Percentiles rank a stretch among this genome's conserved stretches.
phyloP scores from a whole-genome alignment of 1,139 yeast species.

The Taiozyma sp. region DNA sequence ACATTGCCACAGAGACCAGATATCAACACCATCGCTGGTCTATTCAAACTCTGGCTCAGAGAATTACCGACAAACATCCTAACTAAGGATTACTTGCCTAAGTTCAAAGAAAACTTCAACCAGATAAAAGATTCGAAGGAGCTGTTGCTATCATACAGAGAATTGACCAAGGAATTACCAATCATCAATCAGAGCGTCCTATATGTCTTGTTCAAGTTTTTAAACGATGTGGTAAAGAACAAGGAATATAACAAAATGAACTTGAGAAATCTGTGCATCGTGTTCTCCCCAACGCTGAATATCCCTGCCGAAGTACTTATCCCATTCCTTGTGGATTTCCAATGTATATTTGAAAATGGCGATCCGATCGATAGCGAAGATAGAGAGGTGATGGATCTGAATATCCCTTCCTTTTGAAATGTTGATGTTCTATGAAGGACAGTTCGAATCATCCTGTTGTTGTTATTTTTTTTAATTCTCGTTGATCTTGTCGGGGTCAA shows the following conservation, averaged over 20 bases:
- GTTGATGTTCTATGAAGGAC: background rate
- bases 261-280: conserved; percentile 70
- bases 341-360: conserved; percentile 53
- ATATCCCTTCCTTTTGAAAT: conserved; percentile 25
- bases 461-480: background rate
- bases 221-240: conserved; percentile 60
- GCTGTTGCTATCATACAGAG: conserved; percentile 28
- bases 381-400: conserved; percentile 28
- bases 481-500: background rate
- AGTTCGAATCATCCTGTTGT: background rate
- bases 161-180: conserved; percentile 34
- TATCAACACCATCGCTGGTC: conserved; percentile 74
- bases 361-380: conserved; percentile 29
- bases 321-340: conserved; percentile 59
- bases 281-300: conserved; percentile 79
- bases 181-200: conserved; percentile 54
- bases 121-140: conserved; percentile 26
- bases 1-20: conserved; percentile 36
- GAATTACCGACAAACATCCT: conserved; percentile 64
- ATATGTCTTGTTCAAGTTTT: conserved; percentile 58
- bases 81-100: conserved; percentile 41
- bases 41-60: conserved; percentile 67
- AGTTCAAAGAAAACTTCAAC: conserved; percentile 33
- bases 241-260: conserved; percentile 78
- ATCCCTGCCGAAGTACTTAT: conserved; percentile 61